These are phyloP conservation scores for Recurvomyces mirabilis DNA, from an alignment of 495 filamentous ascomycete genomes.

Conservation along the genomic window DNA sequence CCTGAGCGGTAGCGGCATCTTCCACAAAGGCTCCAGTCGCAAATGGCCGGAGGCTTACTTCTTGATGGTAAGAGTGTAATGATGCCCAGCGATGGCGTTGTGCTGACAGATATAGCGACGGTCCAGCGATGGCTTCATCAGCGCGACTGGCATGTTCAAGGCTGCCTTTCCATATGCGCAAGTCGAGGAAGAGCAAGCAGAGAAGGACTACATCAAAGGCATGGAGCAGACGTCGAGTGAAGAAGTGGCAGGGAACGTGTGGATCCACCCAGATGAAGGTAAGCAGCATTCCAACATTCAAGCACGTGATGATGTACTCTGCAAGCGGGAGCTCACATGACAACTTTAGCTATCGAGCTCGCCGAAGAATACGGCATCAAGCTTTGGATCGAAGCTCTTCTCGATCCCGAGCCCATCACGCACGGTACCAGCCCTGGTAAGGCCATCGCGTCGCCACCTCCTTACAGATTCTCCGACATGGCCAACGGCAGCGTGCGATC, in stretches of 20 bases:
- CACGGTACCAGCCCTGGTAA: constrained; percentile 35
- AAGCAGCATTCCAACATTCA: constrained; percentile 32
- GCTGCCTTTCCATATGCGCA: constrained; percentile 92
- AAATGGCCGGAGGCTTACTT: constrained; percentile 80
- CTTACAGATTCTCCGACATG: constrained; percentile 25
- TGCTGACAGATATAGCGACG: constrained; percentile 48
- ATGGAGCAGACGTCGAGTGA: constrained; percentile 69
- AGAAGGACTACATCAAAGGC: constrained; percentile 75
- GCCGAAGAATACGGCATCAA: constrained; percentile 73
- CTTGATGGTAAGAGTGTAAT: constrained; percentile 57
- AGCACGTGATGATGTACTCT: constrained; percentile 3
- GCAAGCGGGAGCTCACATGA: background rate
- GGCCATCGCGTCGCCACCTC: constrained; percentile 31
- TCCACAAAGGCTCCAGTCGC: constrained; percentile 47
- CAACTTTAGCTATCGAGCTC: constrained; percentile 56
- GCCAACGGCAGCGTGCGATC: constrained; percentile 30
- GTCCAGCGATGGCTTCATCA: constrained; percentile 86
- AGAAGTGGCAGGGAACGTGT: constrained; percentile 93
- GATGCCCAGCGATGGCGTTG: background rate
- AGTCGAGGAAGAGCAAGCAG: constrained; percentile 67
- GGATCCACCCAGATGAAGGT: constrained; percentile 80
- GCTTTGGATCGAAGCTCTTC: constrained; percentile 78
- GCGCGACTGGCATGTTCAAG: constrained; percentile 99
- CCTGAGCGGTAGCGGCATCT: constrained; percentile 78
- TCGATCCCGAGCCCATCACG: constrained; percentile 64